phyloP scores from a whole-genome alignment of 1,139 yeast genomes.

The Casaregolazyma lundiana region DNA sequence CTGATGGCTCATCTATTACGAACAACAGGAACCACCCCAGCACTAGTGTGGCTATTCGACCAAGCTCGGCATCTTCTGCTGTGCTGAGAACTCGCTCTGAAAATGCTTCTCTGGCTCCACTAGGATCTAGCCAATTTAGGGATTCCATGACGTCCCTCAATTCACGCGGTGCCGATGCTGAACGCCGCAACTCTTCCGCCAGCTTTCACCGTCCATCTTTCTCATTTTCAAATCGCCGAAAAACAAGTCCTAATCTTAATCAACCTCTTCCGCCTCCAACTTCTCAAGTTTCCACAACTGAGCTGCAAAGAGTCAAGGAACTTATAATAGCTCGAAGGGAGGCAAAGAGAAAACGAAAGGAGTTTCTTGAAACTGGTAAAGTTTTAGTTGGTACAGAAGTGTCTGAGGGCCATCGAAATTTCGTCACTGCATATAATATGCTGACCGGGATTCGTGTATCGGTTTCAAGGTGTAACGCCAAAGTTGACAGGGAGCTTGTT shows the following conservation, averaged over 20 bases:
- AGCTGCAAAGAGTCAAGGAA: constrained; percentile 28
- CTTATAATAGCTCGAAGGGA: constrained; percentile 40
- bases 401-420: constrained; percentile 88
- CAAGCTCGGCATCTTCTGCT: constrained; percentile 11
- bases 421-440: constrained; percentile 94
- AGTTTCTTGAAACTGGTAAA: constrained; percentile 52
- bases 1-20: not conserved
- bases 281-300: constrained; percentile 14
- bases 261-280: constrained; percentile 11
- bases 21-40: not conserved
- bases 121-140: constrained; percentile 10
- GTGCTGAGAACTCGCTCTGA: constrained; percentile 4
- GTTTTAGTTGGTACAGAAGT: constrained; percentile 78
- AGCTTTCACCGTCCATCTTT: constrained; percentile 24
- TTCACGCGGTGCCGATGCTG: constrained; percentile 12
- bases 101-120: constrained; percentile 2
- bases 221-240: constrained; percentile 24
- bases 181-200: constrained; percentile 14
- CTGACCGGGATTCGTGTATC: constrained; percentile 94
- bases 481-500: constrained; percentile 67
- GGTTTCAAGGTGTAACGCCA: constrained; percentile 80
- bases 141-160: constrained; percentile 16
- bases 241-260: constrained; percentile 15
- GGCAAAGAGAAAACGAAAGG: constrained; percentile 39
- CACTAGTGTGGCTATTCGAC: constrained; percentile 12